phyloP scores from a whole-genome alignment of 805 yeast species.

The Ogataea paradorogensis region DNA sequence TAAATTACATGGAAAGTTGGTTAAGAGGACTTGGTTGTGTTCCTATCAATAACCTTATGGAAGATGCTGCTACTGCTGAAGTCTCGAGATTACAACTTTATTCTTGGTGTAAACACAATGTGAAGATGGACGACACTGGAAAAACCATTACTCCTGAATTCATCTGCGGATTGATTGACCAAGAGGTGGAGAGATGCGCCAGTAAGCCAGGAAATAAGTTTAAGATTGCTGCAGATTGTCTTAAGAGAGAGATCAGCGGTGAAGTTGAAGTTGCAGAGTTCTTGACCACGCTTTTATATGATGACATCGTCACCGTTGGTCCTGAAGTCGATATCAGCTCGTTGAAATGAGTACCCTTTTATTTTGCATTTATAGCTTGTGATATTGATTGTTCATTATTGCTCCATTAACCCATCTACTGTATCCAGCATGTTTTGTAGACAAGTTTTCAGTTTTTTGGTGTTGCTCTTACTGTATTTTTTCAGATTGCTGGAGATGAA shows the following conservation, averaged over 20 bases:
- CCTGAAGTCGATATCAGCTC: slow-evolving; percentile 31
- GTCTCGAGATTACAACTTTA: slow-evolving; percentile 78
- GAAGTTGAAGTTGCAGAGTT: slow-evolving; percentile 67
- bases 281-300: slow-evolving; percentile 73
- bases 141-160: slow-evolving; percentile 57
- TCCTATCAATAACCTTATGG: slow-evolving; percentile 83
- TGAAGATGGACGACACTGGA: slow-evolving; percentile 55
- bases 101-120: slow-evolving; percentile 80
- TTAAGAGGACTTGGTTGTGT: slow-evolving; percentile 81
- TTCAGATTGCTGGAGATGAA: slow-evolving; percentile 10
- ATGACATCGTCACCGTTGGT: slow-evolving; percentile 57
- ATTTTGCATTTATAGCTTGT: slow-evolving; percentile 1
- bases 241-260: slow-evolving; percentile 70
- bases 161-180: slow-evolving; percentile 54
- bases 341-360: slow-evolving; percentile 21
- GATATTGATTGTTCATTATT: slow-evolving; percentile 7
- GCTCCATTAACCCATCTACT: slow-evolving; percentile 1
- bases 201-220: slow-evolving; percentile 63
- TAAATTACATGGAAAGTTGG: slow-evolving; percentile 85
- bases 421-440: slow-evolving; percentile 18
- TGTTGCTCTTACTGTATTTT: slow-evolving; percentile 6
- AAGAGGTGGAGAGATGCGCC: slow-evolving; percentile 55
- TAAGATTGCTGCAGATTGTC: slow-evolving; percentile 63
- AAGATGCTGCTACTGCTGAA: slow-evolving; percentile 89
- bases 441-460: slow-evolving; percentile 11